A percentile compares a stretch with the other conserved stretches of the same genome.
Conservation (phyloP, 345 rosid species). For the Gossypium mustelinum region DNA sequence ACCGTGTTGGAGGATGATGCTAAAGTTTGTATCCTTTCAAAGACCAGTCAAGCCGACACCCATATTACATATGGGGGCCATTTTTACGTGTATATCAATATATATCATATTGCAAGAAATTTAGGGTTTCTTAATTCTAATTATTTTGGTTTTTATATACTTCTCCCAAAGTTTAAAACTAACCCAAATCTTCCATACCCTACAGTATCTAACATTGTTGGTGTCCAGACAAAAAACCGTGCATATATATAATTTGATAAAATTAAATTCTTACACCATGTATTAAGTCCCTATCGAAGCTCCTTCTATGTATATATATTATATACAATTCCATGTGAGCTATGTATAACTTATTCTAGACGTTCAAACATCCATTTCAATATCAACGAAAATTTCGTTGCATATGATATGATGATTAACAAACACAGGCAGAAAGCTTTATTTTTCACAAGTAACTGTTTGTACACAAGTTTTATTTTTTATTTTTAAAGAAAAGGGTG, state of each 20-base stretch:
- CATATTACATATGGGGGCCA: constrained; percentile 47
- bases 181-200: not conserved
- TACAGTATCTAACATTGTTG: not conserved
- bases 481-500: not conserved
- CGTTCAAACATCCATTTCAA: constrained; percentile 44
- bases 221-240: not conserved
- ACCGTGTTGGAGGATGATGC: constrained; percentile 34
- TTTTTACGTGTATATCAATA: constrained; percentile 36
- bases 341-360: constrained; percentile 12
- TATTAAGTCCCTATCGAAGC: not conserved
- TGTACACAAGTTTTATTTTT: not conserved
- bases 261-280: not conserved
- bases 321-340: not conserved
- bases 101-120: constrained; percentile 21
- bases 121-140: constrained; percentile 9
- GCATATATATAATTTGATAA: not conserved
- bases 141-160: not conserved
- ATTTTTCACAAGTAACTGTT: constrained; percentile 5
- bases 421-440: constrained; percentile 35
- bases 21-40: constrained; percentile 14
- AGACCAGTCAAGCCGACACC: constrained; percentile 69
- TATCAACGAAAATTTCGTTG: constrained; percentile 32
- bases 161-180: not conserved
- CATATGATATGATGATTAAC: constrained; percentile 33
- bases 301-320: not conserved